Conservation (phyloP, 495 filamentous ascomycete species). For the Chaetomium tenue region DNA sequence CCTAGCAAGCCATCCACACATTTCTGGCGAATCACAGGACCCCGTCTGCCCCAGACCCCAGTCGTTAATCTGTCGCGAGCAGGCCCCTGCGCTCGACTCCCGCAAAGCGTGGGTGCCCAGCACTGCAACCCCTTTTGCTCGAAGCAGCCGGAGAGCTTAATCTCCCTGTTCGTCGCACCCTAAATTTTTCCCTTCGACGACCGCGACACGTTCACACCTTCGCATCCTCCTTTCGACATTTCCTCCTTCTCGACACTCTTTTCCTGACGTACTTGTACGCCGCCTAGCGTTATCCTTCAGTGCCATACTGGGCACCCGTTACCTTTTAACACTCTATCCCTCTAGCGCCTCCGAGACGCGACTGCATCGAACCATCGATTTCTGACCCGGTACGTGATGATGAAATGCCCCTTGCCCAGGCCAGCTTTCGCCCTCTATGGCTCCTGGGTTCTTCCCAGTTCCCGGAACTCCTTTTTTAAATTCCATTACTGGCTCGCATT, state of each 20-base stretch:
- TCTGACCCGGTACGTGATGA: constrained; percentile 28
- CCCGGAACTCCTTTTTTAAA: neutral
- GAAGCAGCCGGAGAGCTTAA: constrained; percentile 25
- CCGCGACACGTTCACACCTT: constrained; percentile 33
- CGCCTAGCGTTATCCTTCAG: constrained; percentile 35
- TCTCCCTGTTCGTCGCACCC: constrained; percentile 35
- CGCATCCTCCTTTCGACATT: constrained; percentile 33
- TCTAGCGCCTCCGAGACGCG: constrained; percentile 32
- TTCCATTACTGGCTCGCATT: neutral
- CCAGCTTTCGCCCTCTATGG: neutral
- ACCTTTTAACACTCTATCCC: neutral
- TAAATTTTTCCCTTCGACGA: constrained; percentile 38
- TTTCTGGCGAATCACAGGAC: constrained; percentile 29
- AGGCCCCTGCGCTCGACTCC: constrained; percentile 24
- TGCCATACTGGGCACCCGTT: constrained; percentile 14
- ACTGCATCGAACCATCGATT: constrained; percentile 23
- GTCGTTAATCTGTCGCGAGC: constrained; percentile 29
- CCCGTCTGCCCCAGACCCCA: constrained; percentile 16
- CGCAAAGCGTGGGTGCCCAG: constrained; percentile 22
- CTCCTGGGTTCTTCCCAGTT: constrained; percentile 3
- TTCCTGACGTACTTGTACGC: constrained; percentile 36
- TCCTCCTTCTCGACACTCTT: constrained; percentile 38
- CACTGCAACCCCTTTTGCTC: constrained; percentile 39
- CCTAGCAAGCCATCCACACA: constrained; percentile 26
- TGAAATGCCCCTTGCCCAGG: neutral